These are phyloP conservation scores for Phytopythium helicoides DNA, from an alignment of 352 stramenopile species.

Conservation along the genomic window DNA sequence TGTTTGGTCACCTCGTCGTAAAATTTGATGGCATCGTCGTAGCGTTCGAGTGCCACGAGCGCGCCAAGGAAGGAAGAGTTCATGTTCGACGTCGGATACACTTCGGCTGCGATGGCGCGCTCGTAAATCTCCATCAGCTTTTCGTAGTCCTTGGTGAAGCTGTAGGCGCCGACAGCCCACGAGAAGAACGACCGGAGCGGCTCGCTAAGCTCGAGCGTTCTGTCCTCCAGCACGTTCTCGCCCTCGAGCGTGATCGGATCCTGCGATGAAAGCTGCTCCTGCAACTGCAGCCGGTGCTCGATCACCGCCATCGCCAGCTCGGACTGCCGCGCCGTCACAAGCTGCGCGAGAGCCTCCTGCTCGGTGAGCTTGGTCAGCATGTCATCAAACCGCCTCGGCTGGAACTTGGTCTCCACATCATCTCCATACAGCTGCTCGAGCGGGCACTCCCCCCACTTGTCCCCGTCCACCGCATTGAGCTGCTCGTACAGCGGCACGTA, in stretches of 20 bases:
- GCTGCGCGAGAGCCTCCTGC: slow-evolving; percentile 53
- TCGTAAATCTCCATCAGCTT: slow-evolving; percentile 53
- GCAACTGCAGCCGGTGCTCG: slow-evolving; percentile 45
- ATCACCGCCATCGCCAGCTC: slow-evolving; percentile 43
- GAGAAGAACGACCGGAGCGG: slow-evolving; percentile 71
- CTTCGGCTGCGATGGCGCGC: slow-evolving; percentile 21
- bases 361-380: slow-evolving; percentile 59
- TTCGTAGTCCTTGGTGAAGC: slow-evolving; percentile 17
- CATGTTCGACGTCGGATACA: slow-evolving; percentile 70
- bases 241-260: slow-evolving; percentile 19
- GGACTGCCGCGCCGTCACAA: slow-evolving; percentile 33
- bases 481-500: slow-evolving; percentile 55
- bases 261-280: slow-evolving; percentile 22
- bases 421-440: slow-evolving; percentile 3
- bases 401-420: slow-evolving; percentile 39
- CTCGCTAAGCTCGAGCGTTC: slow-evolving; percentile 28
- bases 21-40: slow-evolving; percentile 44
- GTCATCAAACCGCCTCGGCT: slow-evolving; percentile 56
- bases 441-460: slow-evolving; percentile 14
- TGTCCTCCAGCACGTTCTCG: slow-evolving; percentile 34
- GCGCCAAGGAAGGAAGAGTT: slow-evolving; percentile 51
- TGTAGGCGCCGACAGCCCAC: slow-evolving; percentile 52
- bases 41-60: slow-evolving; percentile 33
- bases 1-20: slow-evolving; percentile 37
- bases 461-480: slow-evolving; percentile 17